Conservation (phyloP, 768 basidiomycete genomes). For the Termitomyces sp. region DNA sequence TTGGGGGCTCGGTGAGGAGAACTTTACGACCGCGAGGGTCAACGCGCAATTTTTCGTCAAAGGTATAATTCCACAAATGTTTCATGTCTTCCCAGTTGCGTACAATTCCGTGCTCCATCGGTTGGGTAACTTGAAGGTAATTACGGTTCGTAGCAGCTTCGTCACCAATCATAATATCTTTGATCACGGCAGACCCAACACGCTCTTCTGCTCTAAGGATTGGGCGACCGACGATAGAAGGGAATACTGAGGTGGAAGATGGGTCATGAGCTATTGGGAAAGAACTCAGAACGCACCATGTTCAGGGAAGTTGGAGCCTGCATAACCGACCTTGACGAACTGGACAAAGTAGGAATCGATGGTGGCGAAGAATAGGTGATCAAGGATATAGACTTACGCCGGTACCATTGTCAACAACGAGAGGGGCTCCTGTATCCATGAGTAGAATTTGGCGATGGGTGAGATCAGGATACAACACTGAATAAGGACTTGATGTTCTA, state of each 20-base stretch:
- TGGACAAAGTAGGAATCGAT: constrained; percentile 25
- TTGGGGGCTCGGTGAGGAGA: constrained; percentile 95
- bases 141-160: constrained; percentile 92
- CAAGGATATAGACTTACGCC: constrained; percentile 50
- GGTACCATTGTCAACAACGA: constrained; percentile 89
- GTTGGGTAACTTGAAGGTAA: constrained; percentile 95
- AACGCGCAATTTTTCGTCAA: constrained; percentile 89
- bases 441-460: not conserved
- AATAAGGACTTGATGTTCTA: too few relatives aligned
- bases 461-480: not conserved
- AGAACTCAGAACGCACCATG: constrained; percentile 55
- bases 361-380: not conserved
- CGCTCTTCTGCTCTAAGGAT: constrained; percentile 98
- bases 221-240: constrained; percentile 94
- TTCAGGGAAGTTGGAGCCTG: constrained; percentile 93
- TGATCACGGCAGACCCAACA: constrained; percentile 80
- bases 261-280: not conserved
- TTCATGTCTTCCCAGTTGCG: constrained; percentile 99
- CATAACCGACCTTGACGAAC: constrained; percentile 91
- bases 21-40: constrained; percentile 87
- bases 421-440: constrained; percentile 49
- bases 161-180: constrained; percentile 98
- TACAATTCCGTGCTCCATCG: constrained; percentile 99
- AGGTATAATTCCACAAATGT: constrained; percentile 97
- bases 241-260: constrained; percentile 62